Evolutionary conservation across 306 rosid species (phyloP).

Genomic region (Vicia faba): DNA sequence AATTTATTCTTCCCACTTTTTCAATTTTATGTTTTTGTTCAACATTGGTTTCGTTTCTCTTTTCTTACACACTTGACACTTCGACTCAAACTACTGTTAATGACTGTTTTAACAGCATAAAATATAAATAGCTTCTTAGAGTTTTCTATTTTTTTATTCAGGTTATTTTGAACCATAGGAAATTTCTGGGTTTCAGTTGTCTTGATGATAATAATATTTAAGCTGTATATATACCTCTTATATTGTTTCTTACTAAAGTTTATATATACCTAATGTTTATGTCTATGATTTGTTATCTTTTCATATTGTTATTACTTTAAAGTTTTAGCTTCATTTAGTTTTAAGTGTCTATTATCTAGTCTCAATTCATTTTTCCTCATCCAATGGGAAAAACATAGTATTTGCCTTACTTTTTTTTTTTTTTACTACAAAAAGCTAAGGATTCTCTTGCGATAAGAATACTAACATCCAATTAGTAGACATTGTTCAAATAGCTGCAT

Average conservation of each 20-base stretch:
- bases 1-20: slow-evolving; percentile 27
- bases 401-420: slow-evolving; percentile 10
- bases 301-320: not conserved
- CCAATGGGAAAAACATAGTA: not conserved
- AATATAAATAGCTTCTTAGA: not conserved
- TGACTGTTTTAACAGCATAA: slow-evolving; percentile 9
- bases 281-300: slow-evolving; percentile 11
- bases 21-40: slow-evolving; percentile 10
- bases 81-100: slow-evolving; percentile 2
- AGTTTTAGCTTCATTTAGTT: slow-evolving; percentile 11
- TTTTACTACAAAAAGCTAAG: slow-evolving; percentile 18
- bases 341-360: slow-evolving; percentile 16
- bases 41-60: slow-evolving; percentile 14
- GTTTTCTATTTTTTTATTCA: not conserved
- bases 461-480: slow-evolving; percentile 4
- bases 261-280: slow-evolving; percentile 13
- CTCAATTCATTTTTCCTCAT: slow-evolving; percentile 24
- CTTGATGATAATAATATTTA: not conserved
- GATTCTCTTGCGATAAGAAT: slow-evolving; percentile 22
- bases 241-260: slow-evolving; percentile 2
- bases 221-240: not conserved
- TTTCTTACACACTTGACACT: slow-evolving; percentile 7
- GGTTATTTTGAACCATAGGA: slow-evolving; percentile 11
- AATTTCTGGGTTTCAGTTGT: slow-evolving; percentile 16
- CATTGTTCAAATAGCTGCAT: slow-evolving; percentile 24